Evolutionary conservation across 176 grass and related monocot genomes (phyloP).

Genomic region (Urochloa ruziziensis): DNA sequence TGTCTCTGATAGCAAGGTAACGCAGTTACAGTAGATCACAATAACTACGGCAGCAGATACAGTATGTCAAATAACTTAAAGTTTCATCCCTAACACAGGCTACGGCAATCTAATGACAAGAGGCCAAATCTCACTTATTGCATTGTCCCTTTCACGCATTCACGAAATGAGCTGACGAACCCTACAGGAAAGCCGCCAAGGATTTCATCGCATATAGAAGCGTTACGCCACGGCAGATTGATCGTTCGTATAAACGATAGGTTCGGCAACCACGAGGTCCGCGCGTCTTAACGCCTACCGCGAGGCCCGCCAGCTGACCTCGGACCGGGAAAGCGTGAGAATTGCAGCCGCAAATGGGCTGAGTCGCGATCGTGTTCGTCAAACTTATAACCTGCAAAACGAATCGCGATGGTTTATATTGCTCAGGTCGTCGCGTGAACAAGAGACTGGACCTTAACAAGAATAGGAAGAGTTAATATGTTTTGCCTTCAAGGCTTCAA

Average conservation of each 20-base stretch:
- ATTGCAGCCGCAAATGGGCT: constrained; percentile 96
- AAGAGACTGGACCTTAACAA: constrained; percentile 39
- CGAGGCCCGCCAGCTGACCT: constrained; percentile 86
- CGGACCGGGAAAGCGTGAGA: constrained; percentile 95
- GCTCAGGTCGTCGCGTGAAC: constrained; percentile 32
- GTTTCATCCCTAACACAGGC: constrained; percentile 31
- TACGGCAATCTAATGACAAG: constrained; percentile 35
- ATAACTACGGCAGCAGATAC: constrained; percentile 42
- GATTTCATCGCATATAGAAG: constrained; percentile 43
- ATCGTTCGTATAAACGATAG: constrained; percentile 44
- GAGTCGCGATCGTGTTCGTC: constrained; percentile 95
- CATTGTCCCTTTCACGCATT: constrained; percentile 35
- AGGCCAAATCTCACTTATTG: constrained; percentile 40
- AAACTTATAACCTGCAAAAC: constrained; percentile 99
- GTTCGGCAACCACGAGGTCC: constrained; percentile 48
- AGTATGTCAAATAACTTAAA: constrained; percentile 37
- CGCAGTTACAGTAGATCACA: constrained; percentile 47
- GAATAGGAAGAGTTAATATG: not conserved
- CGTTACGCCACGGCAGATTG: constrained; percentile 34
- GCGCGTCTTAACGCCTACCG: constrained; percentile 80
- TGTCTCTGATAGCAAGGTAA: not conserved
- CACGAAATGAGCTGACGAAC: constrained; percentile 29
- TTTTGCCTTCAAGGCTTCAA: not conserved
- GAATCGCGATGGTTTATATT: constrained; percentile 73
- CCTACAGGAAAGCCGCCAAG: constrained; percentile 27